These are phyloP conservation scores for Clitopilus hobsonii DNA, from an alignment of 768 basidiomycete genomes.

Conservation along the genomic window DNA sequence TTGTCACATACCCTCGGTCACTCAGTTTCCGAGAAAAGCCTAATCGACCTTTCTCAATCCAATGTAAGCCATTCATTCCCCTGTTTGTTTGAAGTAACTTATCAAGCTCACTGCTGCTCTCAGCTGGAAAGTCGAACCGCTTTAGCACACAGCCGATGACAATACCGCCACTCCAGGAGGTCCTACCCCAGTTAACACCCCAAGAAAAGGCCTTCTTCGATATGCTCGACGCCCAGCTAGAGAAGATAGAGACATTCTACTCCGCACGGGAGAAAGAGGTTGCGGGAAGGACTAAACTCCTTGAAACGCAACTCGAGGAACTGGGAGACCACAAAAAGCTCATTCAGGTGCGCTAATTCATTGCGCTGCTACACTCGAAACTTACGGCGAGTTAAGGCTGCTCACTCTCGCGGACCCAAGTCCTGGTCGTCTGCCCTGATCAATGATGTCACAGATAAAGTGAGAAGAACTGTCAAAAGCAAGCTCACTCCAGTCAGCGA, in stretches of 20 bases:
- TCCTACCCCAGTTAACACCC: slow-evolving; percentile 53
- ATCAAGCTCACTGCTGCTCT: not conserved
- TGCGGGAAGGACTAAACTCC: slow-evolving; percentile 35
- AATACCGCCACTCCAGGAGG: slow-evolving; percentile 34
- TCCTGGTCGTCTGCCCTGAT: slow-evolving; percentile 8
- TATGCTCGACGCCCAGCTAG: slow-evolving; percentile 70
- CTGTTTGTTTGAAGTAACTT: not conserved
- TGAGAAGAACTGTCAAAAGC: not conserved
- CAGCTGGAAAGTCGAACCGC: not conserved
- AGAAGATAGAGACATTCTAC: slow-evolving; percentile 86
- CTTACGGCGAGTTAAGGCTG: slow-evolving; percentile 6
- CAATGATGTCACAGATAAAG: slow-evolving; percentile 1
- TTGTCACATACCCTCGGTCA: not conserved
- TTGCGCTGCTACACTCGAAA: not conserved
- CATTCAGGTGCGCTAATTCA: slow-evolving; percentile 41
- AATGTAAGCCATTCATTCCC: not conserved
- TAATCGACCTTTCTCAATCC: not conserved
- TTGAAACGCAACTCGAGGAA: slow-evolving; percentile 72
- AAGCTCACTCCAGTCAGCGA: not conserved
- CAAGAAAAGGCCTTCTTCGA: slow-evolving; percentile 72
- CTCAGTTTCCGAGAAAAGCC: not conserved
- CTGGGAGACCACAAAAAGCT: slow-evolving; percentile 63
- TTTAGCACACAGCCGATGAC: slow-evolving; percentile 6
- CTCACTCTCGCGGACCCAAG: slow-evolving; percentile 6
- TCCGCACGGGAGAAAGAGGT: slow-evolving; percentile 62